A percentile compares a stretch with the other conserved stretches of the same genome.
Evolutionary conservation across 31 red algal genomes (phyloP).

Genomic region (Bonnemaisonia californica): DNA sequence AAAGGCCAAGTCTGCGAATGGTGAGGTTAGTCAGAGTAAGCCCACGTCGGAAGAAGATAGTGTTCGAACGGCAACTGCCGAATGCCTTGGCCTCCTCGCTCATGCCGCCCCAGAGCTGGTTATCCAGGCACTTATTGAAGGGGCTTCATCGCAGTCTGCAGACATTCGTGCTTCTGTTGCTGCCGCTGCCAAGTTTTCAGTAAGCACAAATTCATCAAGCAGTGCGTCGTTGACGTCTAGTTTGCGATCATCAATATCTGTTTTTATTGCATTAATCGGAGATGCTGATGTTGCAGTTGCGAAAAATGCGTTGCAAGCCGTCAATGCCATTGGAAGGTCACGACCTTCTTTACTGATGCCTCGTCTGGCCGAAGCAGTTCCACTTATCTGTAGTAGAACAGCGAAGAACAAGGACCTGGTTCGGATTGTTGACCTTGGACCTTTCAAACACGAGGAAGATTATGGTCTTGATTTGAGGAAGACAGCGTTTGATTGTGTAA

Average conservation of each 20-base stretch:
- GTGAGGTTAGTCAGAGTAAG: conserved; percentile 5
- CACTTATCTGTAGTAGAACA: conserved; percentile 50
- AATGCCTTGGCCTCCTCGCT: conserved; percentile 91
- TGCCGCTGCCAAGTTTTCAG: conserved; percentile 72
- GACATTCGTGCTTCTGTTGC: conserved; percentile 58
- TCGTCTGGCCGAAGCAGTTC: conserved; percentile 41
- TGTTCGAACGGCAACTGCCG: conserved; percentile 86
- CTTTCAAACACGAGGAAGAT: conserved; percentile 91
- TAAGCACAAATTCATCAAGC: conserved; percentile 36
- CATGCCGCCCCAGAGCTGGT: conserved; percentile 60
- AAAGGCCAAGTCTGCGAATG: conserved; percentile 11
- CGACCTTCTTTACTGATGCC: conserved; percentile 68
- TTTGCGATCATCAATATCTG: conserved; percentile 36
- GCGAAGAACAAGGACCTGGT: conserved; percentile 72
- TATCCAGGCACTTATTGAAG: conserved; percentile 36
- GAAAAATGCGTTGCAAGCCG: conserved; percentile 76
- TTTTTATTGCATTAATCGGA: conserved; percentile 61
- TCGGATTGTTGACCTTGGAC: conserved; percentile 88
- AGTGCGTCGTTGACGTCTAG: conserved; percentile 1
- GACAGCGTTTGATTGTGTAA: conserved; percentile 79
- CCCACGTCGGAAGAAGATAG: conserved; percentile 76
- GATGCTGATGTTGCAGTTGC: conserved; percentile 74
- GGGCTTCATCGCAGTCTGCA: conserved; percentile 14
- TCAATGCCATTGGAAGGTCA: conserved; percentile 72
- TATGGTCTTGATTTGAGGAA: conserved; percentile 89